Evolutionary conservation across 1,139 yeast species (phyloP), one percentile per base, ranked within the genome.

Genomic region (Candida sp.): DNA sequence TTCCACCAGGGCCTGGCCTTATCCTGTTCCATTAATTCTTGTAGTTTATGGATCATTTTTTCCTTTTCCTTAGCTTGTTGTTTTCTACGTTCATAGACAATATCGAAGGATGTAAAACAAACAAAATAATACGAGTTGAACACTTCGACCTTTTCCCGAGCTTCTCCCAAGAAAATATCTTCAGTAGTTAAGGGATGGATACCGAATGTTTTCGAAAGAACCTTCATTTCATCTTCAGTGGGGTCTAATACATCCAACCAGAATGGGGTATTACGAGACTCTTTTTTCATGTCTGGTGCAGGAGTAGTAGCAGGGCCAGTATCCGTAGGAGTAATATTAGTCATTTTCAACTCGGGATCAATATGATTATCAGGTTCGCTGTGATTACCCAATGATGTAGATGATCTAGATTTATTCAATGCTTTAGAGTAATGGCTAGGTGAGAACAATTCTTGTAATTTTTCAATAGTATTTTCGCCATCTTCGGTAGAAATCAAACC

Each of bases 181-280:
- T 93, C 99, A 0, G 97, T 87, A 0, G 99, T 93, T 55, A 91
- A 76, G 0, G 98, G 98, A 63, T 91, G 99, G 47, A 91, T 88
- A 0, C 96, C 96, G 65, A 93, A 93, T 0, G 97, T 83, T 55
- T 90, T 90, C 23, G 96, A 82, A 12, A 93, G 58, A 0, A 87
- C 95, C 60, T 90, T 90, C 97, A 93, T 91, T 63, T 93, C 99
- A 50, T 88, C 96, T 56, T 91, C 99, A 0, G 96, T 87, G 3
- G 99, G 99, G 56, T 90, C 86, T 44, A 87, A 70, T 21, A 93
- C 87, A 63, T 93, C 99, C 8, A 93, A 73, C 98, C 99, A 93
- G 58, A 87, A 88, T 4, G 96, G 95, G 2, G 57, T 56, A 21
- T 19, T 30, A 5, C 33, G 33, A 30, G 33, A 5, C 19, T 30